Evolutionary conservation across 495 filamentous ascomycete genomes (phyloP).

Genomic region (Aspergillus avenaceus): DNA sequence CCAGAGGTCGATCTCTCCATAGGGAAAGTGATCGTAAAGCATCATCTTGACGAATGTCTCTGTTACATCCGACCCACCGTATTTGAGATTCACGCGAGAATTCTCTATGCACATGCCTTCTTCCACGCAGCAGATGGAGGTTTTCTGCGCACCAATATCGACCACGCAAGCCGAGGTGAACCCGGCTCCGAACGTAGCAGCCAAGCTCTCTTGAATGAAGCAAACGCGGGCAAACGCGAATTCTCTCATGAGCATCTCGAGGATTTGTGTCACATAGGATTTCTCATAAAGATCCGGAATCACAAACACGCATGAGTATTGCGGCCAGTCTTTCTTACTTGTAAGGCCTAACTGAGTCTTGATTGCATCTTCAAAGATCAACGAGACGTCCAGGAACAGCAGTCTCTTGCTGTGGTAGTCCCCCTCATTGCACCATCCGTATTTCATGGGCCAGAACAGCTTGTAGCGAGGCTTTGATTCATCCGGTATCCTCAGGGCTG

Average conservation of each 20-base stretch:
- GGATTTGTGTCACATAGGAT: constrained; percentile 73
- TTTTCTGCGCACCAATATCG: constrained; percentile 96
- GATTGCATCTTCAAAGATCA: constrained; percentile 81
- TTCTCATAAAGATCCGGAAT: constrained; percentile 97
- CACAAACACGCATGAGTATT: constrained; percentile 91
- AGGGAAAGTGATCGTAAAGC: constrained; percentile 91
- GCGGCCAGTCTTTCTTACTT: constrained; percentile 73
- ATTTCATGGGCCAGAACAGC: constrained; percentile 83
- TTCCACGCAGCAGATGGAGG: constrained; percentile 94
- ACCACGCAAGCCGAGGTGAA: constrained; percentile 91
- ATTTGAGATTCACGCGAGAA: constrained; percentile 89
- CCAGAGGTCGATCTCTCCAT: constrained; percentile 85
- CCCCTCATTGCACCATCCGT: constrained; percentile 84
- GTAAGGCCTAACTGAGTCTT: constrained; percentile 74
- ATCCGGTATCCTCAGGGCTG: constrained; percentile 82
- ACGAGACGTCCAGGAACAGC: constrained; percentile 79
- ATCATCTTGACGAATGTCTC: constrained; percentile 96
- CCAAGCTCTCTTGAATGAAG: constrained; percentile 93
- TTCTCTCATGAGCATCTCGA: constrained; percentile 82
- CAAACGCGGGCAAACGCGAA: constrained; percentile 83
- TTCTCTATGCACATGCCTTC: constrained; percentile 94
- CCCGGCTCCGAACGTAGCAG: constrained; percentile 93
- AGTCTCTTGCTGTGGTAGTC: constrained; percentile 76
- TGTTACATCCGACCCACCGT: constrained; percentile 86
- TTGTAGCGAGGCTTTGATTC: constrained; percentile 85